Conservation (phyloP, 176 grass and related monocot genomes). For the Aegilops speltoides region DNA sequence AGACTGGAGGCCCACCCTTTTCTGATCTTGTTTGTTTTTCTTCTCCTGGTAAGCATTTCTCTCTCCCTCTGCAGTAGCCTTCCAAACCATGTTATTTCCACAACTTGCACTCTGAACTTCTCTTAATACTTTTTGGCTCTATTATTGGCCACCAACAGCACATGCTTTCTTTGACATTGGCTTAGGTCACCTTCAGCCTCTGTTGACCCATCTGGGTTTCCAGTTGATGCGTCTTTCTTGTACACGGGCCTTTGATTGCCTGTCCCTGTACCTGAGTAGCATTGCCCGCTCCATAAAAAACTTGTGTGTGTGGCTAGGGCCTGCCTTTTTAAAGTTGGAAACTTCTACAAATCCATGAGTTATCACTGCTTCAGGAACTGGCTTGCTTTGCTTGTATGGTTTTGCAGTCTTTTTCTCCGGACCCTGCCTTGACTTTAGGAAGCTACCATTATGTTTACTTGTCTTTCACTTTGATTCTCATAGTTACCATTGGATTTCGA, state of each 20-base stretch:
- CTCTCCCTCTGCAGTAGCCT: constrained; percentile 8
- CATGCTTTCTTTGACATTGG: constrained; percentile 44
- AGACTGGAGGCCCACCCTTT: constrained; percentile 30
- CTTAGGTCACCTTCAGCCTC: constrained; percentile 31
- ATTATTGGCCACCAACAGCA: constrained; percentile 58
- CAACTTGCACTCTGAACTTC: too few species aligned
- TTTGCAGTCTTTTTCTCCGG: constrained; percentile 40
- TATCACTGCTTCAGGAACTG: neutral
- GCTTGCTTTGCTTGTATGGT: constrained; percentile 20
- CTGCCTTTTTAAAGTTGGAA: constrained; percentile 40
- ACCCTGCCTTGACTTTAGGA: constrained; percentile 58
- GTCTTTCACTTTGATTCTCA: constrained; percentile 27
- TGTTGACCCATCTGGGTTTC: constrained; percentile 48
- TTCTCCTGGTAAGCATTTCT: constrained; percentile 41
- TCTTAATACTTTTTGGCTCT: constrained; percentile 34
- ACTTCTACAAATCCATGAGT: constrained; percentile 48
- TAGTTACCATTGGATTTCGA: constrained; percentile 32
- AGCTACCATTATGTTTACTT: constrained; percentile 44
- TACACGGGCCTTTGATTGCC: constrained; percentile 40
- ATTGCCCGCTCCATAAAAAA: constrained; percentile 48
- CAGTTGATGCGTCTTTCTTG: constrained; percentile 51
- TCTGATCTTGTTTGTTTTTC: constrained; percentile 24
- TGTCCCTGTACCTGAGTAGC: constrained; percentile 35
- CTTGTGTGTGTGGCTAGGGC: constrained; percentile 50
- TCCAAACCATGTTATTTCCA: too few species aligned